A percentile compares a stretch with the other conserved stretches of the same genome.
Evolutionary conservation across 345 rosid genomes (phyloP).

Genomic region (Linum usitatissimum): DNA sequence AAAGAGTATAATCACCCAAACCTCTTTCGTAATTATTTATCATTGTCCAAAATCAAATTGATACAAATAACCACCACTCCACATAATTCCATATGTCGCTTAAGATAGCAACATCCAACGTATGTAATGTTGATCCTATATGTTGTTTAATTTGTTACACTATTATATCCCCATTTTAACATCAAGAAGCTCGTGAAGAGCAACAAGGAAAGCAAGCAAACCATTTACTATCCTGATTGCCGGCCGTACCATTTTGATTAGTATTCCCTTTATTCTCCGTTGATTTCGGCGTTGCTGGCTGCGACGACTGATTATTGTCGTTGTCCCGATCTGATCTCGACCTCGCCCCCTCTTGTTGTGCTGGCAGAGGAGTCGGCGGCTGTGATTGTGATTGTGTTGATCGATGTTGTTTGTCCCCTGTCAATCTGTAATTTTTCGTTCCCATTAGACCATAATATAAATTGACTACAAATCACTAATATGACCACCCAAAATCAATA

Average conservation of each 20-base stretch:
- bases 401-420: slow-evolving; percentile 22
- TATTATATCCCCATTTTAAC: not conserved
- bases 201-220: slow-evolving; percentile 57
- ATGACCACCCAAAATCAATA: not conserved
- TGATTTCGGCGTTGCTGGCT: slow-evolving; percentile 20
- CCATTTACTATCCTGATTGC: slow-evolving; percentile 31
- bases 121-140: too few relatives aligned
- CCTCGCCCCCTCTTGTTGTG: not conserved
- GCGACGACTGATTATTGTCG: slow-evolving; percentile 6
- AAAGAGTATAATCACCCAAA: too few relatives aligned
- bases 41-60: too few relatives aligned
- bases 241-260: slow-evolving; percentile 9
- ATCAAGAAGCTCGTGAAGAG: slow-evolving; percentile 13
- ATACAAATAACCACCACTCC: too few relatives aligned
- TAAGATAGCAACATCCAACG: too few relatives aligned
- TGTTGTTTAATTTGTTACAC: not conserved
- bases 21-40: too few relatives aligned
- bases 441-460: too few relatives aligned
- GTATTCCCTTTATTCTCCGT: slow-evolving; percentile 12
- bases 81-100: too few relatives aligned
- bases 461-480: not conserved
- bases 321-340: slow-evolving; percentile 14
- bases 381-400: slow-evolving; percentile 4
- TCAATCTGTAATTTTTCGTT: slow-evolving; percentile 27
- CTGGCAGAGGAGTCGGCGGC: slow-evolving; percentile 11